phyloP scores from a whole-genome alignment of 306 rosid species.

The Cucumis sativus region DNA sequence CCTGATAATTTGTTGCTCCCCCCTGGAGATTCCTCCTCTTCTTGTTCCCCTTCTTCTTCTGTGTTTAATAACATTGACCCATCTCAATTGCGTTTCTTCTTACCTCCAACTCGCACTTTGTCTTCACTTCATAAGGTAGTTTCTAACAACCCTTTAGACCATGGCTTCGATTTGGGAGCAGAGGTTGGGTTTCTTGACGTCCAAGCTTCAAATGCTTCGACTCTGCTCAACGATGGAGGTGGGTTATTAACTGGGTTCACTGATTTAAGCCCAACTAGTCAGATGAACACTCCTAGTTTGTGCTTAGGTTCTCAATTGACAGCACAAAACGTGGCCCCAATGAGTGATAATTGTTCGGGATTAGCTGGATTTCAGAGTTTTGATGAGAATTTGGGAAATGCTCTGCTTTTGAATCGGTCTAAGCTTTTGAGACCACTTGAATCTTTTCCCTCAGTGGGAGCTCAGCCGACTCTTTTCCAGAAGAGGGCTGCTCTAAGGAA shows the following conservation, averaged over 20 bases:
- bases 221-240: constrained; percentile 4
- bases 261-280: constrained; percentile 27
- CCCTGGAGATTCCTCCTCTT: constrained; percentile 47
- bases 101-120: constrained; percentile 38
- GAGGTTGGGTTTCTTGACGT: constrained; percentile 30
- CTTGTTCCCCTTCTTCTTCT: constrained; percentile 50
- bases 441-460: constrained; percentile 30
- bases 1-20: constrained; percentile 33
- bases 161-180: constrained; percentile 44
- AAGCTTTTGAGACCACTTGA: constrained; percentile 51
- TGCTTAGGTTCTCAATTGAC: constrained; percentile 35
- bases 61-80: constrained; percentile 36
- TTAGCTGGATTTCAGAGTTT: constrained; percentile 27
- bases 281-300: constrained; percentile 22
- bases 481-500: constrained; percentile 47
- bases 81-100: constrained; percentile 43
- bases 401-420: constrained; percentile 35
- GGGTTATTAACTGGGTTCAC: constrained; percentile 29
- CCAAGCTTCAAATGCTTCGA: constrained; percentile 6
- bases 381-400: constrained; percentile 28
- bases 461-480: constrained; percentile 75
- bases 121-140: constrained; percentile 35
- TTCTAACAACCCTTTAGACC: constrained; percentile 34
- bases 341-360: neutral
- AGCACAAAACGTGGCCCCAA: neutral